Evolutionary conservation across 768 basidiomycete genomes (phyloP).

Genomic region (Leccinum longicurvipes): DNA sequence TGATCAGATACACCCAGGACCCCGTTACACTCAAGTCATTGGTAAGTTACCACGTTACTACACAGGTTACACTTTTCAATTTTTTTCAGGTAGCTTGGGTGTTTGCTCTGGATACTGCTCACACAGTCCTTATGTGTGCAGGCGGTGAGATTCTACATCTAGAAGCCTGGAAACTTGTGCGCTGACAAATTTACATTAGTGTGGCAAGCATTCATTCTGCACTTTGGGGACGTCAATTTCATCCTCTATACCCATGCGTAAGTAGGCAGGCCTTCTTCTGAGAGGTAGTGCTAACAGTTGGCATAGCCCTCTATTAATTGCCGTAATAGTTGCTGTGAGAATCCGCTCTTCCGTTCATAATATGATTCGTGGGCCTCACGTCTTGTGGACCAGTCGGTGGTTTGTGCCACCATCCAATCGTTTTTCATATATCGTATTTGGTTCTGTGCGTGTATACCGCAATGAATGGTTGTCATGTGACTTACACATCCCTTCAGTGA

Average conservation of each 20-base stretch:
- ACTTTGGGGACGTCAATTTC: slow-evolving; percentile 18
- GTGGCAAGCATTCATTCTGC: slow-evolving; percentile 23
- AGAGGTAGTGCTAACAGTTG: slow-evolving; percentile 4
- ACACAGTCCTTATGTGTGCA: slow-evolving; percentile 14
- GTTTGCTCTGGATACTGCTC: slow-evolving; percentile 18
- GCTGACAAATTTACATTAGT: slow-evolving; percentile 11
- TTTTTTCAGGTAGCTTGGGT: slow-evolving; percentile 19
- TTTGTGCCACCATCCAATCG: slow-evolving; percentile 21
- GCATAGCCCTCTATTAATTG: slow-evolving; percentile 18
- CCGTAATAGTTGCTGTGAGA: slow-evolving; percentile 23
- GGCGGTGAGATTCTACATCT: slow-evolving; percentile 12
- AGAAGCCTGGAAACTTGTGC: neutral
- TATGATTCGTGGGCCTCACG: slow-evolving; percentile 14
- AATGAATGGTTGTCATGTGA: neutral
- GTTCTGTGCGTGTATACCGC: slow-evolving; percentile 14
- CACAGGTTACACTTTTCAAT: neutral
- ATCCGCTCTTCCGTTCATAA: neutral
- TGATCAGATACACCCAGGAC: slow-evolving; percentile 17
- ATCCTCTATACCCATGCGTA: slow-evolving; percentile 18
- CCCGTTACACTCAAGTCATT: slow-evolving; percentile 10
- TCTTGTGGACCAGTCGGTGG: slow-evolving; percentile 11
- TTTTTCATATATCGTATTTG: slow-evolving; percentile 28
- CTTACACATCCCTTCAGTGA: slow-evolving; percentile 9
- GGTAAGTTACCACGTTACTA: slow-evolving; percentile 3
- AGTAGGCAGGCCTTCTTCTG: slow-evolving; percentile 8